Percentiles rank a stretch among this genome's conserved stretches.
phyloP scores from a whole-genome alignment of 2,329 filamentous ascomycete species.

The Diaporthe batatas region DNA sequence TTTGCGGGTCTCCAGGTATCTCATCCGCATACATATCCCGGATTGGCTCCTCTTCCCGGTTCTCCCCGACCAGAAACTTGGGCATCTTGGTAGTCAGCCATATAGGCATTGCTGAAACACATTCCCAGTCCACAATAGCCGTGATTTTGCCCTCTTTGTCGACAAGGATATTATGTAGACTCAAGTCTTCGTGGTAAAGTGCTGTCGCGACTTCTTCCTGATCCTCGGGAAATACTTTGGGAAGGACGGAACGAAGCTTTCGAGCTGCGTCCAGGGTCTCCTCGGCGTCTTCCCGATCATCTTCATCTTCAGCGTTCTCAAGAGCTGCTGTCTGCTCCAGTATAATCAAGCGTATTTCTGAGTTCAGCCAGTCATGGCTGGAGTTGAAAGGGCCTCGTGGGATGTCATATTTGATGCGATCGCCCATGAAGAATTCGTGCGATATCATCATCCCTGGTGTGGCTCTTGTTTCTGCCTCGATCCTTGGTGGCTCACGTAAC shows the following conservation, averaged over 20 bases:
- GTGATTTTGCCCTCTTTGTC: conserved; percentile 53
- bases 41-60: conserved; percentile 50
- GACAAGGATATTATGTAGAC: conserved; percentile 56
- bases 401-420: conserved; percentile 50
- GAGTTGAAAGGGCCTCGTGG: conserved; percentile 54
- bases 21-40: conserved; percentile 51
- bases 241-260: conserved; percentile 50
- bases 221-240: conserved; percentile 48
- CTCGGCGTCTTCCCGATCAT: conserved; percentile 51
- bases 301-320: conserved; percentile 46
- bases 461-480: not conserved
- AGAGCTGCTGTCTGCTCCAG: conserved; percentile 47
- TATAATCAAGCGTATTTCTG: conserved; percentile 50
- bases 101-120: conserved; percentile 55
- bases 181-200: conserved; percentile 55
- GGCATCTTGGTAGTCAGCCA: conserved; percentile 54
- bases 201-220: conserved; percentile 50
- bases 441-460: conserved; percentile 50
- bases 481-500: conserved; percentile 1
- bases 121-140: conserved; percentile 59
- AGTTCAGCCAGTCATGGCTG: conserved; percentile 55
- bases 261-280: conserved; percentile 45
- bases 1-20: too few relatives aligned
- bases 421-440: conserved; percentile 51
- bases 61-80: conserved; percentile 50